Evolutionary conservation across 164 flowering plant species (phyloP), one percentile per base, ranked within the genome.

Genomic region (Brasenia schreberi): DNA sequence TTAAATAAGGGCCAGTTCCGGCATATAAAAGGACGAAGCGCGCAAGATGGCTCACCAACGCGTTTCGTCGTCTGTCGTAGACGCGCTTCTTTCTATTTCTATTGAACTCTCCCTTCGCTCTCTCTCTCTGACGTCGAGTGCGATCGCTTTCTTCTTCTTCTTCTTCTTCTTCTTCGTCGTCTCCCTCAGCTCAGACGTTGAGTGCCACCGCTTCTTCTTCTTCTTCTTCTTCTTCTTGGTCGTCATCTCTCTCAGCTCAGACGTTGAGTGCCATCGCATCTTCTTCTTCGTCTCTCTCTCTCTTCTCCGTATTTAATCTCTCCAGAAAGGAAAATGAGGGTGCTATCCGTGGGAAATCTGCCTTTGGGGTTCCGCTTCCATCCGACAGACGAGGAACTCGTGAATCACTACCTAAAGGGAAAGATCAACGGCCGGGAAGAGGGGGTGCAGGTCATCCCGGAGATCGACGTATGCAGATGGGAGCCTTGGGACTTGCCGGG

Each of bases 401-500:
- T 72, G 4, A 59, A 52, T 27, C 71, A 72, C 61, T 72, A 72
- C 68, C 65, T 72, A 11, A 67, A 65, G 39, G 33, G 68, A 4
- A 72, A 72, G 61, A 56, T 45, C 59, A 68, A 60, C 23, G 23
- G 65, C 65, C 67, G 68, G 18, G 67, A 83, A n/a, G 74, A 78
- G 5, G 76, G 74, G 19, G 90, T 87, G 62, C n/a, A 68, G n/a
- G 80, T 80, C 43, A 88, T 88, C 44, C 78, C 82, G 1, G 92
- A 88, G 66, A 72, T 86, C 43, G 92, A 88, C 65, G 78, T 88
- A 23, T 86, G 89, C 67, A 85, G 81, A 72, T 76, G 71, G 72
- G 89, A 86, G 78, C 92, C 96, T 12, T 85, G 88, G 88, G 96
- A 86, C 69, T 74, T 88, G 52, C 96, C 90, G 18, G 81, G 96